Percentiles rank a stretch among this genome's conserved stretches.
These are phyloP conservation scores for Eutrema heterophyllum DNA, from an alignment of 345 rosid genomes.

Conservation along the genomic window DNA sequence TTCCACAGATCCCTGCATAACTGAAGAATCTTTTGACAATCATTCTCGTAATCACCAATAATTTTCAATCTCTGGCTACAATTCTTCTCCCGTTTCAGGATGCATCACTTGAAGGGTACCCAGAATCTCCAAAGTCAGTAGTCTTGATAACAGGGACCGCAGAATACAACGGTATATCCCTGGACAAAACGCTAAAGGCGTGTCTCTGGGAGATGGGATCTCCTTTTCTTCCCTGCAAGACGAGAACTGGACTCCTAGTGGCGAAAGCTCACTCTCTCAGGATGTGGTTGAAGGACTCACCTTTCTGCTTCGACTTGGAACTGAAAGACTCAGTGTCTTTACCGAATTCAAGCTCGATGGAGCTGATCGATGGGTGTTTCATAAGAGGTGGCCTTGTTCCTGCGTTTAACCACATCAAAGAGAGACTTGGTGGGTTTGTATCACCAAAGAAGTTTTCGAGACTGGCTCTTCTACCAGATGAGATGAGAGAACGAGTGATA, in stretches of 20 bases:
- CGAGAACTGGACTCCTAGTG: slow-evolving; percentile 72
- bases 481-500: slow-evolving; percentile 66
- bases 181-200: slow-evolving; percentile 73
- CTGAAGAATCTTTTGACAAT: slow-evolving; percentile 1
- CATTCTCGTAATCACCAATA: background rate
- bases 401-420: slow-evolving; percentile 78
- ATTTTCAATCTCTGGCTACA: background rate
- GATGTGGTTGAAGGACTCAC: slow-evolving; percentile 98
- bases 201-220: slow-evolving; percentile 99
- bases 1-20: background rate
- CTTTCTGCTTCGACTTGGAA: slow-evolving; percentile 91
- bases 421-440: slow-evolving; percentile 73
- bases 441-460: slow-evolving; percentile 84
- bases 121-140: slow-evolving; percentile 85
- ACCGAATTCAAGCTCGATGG: slow-evolving; percentile 72
- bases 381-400: slow-evolving; percentile 86
- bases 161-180: slow-evolving; percentile 80
- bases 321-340: slow-evolving; percentile 60
- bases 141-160: slow-evolving; percentile 84
- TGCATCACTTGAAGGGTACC: slow-evolving; percentile 89
- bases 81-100: slow-evolving; percentile 44
- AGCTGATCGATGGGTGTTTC: slow-evolving; percentile 76
- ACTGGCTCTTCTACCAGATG: slow-evolving; percentile 71
- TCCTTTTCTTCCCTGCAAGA: slow-evolving; percentile 84
- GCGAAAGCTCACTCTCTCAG: slow-evolving; percentile 92